Evolutionary conservation across 495 filamentous ascomycete genomes (phyloP).

Genomic region (Polyplosphaeria fusca): DNA sequence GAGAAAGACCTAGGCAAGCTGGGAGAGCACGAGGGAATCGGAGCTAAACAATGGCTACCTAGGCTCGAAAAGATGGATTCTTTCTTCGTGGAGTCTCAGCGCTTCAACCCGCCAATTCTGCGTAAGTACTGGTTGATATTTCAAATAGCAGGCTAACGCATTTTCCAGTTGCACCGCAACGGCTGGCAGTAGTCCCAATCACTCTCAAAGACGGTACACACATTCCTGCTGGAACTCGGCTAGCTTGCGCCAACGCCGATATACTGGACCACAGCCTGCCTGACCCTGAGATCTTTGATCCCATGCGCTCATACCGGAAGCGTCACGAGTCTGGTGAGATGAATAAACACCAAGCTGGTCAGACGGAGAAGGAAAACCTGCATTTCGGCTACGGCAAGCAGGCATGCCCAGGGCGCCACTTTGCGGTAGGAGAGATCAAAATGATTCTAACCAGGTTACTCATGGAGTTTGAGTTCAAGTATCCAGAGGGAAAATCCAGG

Average conservation of each 20-base stretch:
- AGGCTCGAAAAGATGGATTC: neutral
- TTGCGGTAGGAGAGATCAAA: slow-evolving; percentile 51
- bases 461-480: slow-evolving; percentile 26
- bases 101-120: slow-evolving; percentile 14
- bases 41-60: neutral
- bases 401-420: slow-evolving; percentile 55
- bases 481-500: neutral
- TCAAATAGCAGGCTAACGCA: no score
- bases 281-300: slow-evolving; percentile 52
- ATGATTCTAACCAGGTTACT: slow-evolving; percentile 35
- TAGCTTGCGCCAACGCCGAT: slow-evolving; percentile 26
- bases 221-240: slow-evolving; percentile 31
- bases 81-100: neutral
- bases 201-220: slow-evolving; percentile 33
- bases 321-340: slow-evolving; percentile 37
- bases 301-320: slow-evolving; percentile 51
- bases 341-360: slow-evolving; percentile 36
- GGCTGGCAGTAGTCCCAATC: slow-evolving; percentile 23
- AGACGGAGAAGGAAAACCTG: slow-evolving; percentile 45
- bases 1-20: neutral
- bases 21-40: neutral
- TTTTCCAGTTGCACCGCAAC: slow-evolving; percentile 27
- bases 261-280: slow-evolving; percentile 26
- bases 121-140: slow-evolving; percentile 40
- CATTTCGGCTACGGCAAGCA: slow-evolving; percentile 52